Evolutionary conservation across 1,284 basidiomycete genomes (phyloP).

Genomic region (Microbotryum intermedium): DNA sequence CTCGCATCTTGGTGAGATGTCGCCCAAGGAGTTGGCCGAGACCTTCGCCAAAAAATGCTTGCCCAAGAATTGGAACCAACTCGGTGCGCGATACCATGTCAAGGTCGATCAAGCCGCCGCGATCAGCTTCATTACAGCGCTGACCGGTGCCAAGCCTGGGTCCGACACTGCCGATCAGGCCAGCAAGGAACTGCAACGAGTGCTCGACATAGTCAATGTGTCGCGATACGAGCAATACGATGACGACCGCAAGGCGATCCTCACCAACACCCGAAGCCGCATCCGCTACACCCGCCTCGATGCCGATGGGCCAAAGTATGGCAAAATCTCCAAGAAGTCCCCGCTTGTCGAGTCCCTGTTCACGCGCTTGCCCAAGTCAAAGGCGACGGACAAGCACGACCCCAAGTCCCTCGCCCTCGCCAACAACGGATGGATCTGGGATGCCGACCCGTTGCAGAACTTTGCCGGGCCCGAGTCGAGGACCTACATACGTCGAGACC

Average conservation of each 20-base stretch:
- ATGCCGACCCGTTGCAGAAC: slow-evolving; percentile 85
- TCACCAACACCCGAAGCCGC: slow-evolving; percentile 65
- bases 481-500: slow-evolving; percentile 87
- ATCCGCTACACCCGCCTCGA: slow-evolving; percentile 73
- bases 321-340: slow-evolving; percentile 65
- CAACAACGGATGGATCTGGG: slow-evolving; percentile 99
- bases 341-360: slow-evolving; percentile 84
- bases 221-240: slow-evolving; percentile 77
- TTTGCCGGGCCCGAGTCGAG: slow-evolving; percentile 94
- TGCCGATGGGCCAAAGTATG: slow-evolving; percentile 70
- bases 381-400: slow-evolving; percentile 52
- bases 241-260: slow-evolving; percentile 63
- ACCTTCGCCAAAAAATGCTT: slow-evolving; percentile 38
- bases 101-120: slow-evolving; percentile 54
- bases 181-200: slow-evolving; percentile 59
- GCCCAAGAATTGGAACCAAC: slow-evolving; percentile 20
- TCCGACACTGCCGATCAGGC: slow-evolving; percentile 44
- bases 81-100: slow-evolving; percentile 58
- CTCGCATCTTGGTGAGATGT: slow-evolving; percentile 49
- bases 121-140: slow-evolving; percentile 59
- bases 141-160: slow-evolving; percentile 48
- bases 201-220: slow-evolving; percentile 79
- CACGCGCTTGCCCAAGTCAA: slow-evolving; percentile 59
- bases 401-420: slow-evolving; percentile 69
- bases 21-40: slow-evolving; percentile 58